Percentiles rank a stretch among this genome's conserved stretches.
Conservation (phyloP, 225 moss, liverwort and hornwort genomes). For the Rhytidiadelphus loreus region DNA sequence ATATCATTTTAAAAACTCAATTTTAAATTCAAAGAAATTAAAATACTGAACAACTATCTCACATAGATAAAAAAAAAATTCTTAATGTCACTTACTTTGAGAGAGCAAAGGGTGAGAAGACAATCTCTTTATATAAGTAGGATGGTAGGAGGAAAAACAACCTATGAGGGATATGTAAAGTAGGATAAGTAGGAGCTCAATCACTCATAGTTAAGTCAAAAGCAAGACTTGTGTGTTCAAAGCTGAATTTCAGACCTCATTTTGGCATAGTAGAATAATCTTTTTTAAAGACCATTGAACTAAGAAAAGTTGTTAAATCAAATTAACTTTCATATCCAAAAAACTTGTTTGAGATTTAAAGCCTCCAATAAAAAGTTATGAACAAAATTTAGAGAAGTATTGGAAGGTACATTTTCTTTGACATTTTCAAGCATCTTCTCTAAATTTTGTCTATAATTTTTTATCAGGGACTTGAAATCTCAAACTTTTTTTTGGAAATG, state of each 20-base stretch:
- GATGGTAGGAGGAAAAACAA: not conserved
- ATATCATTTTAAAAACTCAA: too few relatives aligned
- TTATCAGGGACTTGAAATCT: accelerated
- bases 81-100: accelerated
- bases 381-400: not conserved
- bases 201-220: not conserved
- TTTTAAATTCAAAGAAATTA: too few relatives aligned
- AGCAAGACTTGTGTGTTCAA: accelerated
- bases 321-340: not conserved
- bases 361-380: not conserved
- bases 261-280: not conserved
- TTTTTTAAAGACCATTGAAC: not conserved
- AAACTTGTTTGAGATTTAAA: accelerated
- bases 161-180: too few relatives aligned
- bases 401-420: too few relatives aligned
- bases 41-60: not conserved
- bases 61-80: not conserved
- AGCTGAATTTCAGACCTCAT: not conserved
- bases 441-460: not conserved
- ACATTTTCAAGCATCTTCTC: too few relatives aligned
- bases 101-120: not conserved
- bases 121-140: not conserved
- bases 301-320: not conserved
- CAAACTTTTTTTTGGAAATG: accelerated
- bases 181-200: not conserved